Base-by-base conservation (phyloP, 2,329 filamentous ascomycete genomes). In the Thelonectria rubi region DNA sequence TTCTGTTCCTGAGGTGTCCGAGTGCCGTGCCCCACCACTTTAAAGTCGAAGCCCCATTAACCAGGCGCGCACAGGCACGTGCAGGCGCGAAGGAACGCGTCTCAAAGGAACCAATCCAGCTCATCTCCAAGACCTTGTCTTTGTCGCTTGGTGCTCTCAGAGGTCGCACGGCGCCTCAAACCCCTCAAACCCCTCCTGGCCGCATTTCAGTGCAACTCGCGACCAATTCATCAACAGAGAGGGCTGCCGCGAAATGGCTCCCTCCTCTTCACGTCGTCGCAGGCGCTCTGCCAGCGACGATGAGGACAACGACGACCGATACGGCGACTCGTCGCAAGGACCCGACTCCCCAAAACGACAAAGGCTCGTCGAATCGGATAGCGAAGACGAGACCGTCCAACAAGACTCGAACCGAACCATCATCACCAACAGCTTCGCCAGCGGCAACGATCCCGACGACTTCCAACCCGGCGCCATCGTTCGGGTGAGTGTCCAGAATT, bases 391-490 rank as follows among this genome's bases (percentile, higher is more conserved):
- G 46, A 32, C 46, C 18, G 50, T 52, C n/a, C 47, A 51, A 15
- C 49, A 60, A 6, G 57, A 50, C 58, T 59, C 37, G 68, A 58
- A 8, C 47, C 60, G n/a, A 34, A 56, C 57, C 37, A 52, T 20
- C 37, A 52, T 20, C 21, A 15, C 62, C 5, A 64, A 69, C 45
- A 65, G 66, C n/a, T 48, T 47, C 30, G 46, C 61, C 10, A 65
- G 63, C 42, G 55, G 46, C 26, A 48, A 52, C 39, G 58, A 65
- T 65, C 47, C 63, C 48, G 75, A 77, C 15, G 72, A 73, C 10
- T 87, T 84, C 64, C 85, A 91, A 65, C 88, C 93, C 3, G 95
- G 95, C 11, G 90, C 95, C 10, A 96, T 99, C 68, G 88, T 97
- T 50, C 88, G 94, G 37, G 93, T 99, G 49, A 90, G 88, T 68